A percentile compares a stretch with the other conserved stretches of the same genome.
phyloP scores from a whole-genome alignment of 306 rosid species.

The Trifolium subterraneum region DNA sequence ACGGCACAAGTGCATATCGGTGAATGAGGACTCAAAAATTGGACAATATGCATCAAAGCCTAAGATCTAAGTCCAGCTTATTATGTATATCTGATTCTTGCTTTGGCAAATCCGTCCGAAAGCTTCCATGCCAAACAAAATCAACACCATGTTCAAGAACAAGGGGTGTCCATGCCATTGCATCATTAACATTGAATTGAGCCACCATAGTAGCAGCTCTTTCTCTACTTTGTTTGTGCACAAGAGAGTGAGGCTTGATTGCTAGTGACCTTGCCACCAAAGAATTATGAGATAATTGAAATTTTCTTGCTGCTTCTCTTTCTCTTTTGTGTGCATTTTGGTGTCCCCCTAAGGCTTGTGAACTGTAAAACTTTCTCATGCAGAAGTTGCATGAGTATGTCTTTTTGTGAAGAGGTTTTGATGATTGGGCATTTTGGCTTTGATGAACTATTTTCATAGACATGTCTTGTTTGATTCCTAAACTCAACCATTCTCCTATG shows the following conservation, averaged over 20 bases:
- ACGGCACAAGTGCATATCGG: no score
- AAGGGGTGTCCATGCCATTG: conserved; percentile 53
- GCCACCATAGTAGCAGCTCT: conserved; percentile 50
- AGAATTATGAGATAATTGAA: conserved; percentile 46
- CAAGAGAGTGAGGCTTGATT: conserved; percentile 65
- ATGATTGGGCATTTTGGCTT: conserved; percentile 40
- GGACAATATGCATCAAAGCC: conserved; percentile 44
- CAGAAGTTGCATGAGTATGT: conserved; percentile 73
- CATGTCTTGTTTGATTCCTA: conserved; percentile 51
- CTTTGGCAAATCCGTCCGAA: conserved; percentile 46
- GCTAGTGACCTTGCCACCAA: conserved; percentile 54
- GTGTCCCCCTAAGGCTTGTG: conserved; percentile 85
- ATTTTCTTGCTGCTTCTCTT: conserved; percentile 69
- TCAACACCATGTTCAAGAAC: conserved; percentile 55
- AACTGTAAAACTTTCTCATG: conserved; percentile 74
- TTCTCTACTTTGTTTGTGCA: conserved; percentile 56
- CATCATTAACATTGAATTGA: conserved; percentile 37
- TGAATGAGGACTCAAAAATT: neutral
- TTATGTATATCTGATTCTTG: conserved; percentile 51
- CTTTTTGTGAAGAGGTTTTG: conserved; percentile 54
- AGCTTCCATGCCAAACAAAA: conserved; percentile 62
- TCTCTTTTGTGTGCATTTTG: conserved; percentile 86
- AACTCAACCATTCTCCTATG: conserved; percentile 71
- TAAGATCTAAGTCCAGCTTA: conserved; percentile 68
- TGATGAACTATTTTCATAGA: neutral